Evolutionary conservation across 495 filamentous ascomycete species (phyloP).

Genomic region (Halenospora varia): DNA sequence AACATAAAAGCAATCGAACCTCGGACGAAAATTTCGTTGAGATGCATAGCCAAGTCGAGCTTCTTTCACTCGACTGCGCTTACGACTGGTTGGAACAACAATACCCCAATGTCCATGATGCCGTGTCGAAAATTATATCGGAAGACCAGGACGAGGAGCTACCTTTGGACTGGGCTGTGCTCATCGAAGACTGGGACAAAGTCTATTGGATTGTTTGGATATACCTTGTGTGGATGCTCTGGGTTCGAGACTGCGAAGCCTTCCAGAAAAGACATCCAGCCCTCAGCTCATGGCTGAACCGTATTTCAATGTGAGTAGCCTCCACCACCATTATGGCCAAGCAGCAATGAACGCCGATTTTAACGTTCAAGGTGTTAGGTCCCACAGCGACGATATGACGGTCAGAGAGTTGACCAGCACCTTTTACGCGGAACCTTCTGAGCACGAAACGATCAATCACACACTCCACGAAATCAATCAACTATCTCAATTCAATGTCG

Average conservation of each 20-base stretch:
- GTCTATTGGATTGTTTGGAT: conserved; percentile 22
- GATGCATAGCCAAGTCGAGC: neutral
- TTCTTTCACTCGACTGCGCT: conserved; percentile 17
- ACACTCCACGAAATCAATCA: conserved; percentile 3
- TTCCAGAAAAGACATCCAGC: neutral
- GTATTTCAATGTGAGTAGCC: neutral
- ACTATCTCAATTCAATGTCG: conserved; percentile 1
- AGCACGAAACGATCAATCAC: conserved; percentile 7
- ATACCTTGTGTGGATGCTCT: conserved; percentile 12
- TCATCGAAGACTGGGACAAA: conserved; percentile 21
- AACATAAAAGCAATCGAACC: neutral
- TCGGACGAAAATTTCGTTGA: neutral
- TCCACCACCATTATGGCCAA: neutral
- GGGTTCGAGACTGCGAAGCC: conserved; percentile 6
- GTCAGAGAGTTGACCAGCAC: neutral
- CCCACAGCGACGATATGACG: neutral
- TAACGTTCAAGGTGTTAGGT: conserved; percentile 1
- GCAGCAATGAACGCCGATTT: too few relatives aligned
- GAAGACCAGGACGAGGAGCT: conserved; percentile 19
- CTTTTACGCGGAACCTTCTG: conserved; percentile 2
- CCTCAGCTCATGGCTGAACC: conserved; percentile 4
- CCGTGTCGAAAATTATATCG: conserved; percentile 8
- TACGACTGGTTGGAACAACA: conserved; percentile 7
- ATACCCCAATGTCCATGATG: conserved; percentile 1
- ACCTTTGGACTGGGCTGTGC: conserved; percentile 18